Base-by-base conservation (phyloP, 768 basidiomycete genomes). In the Lentinula sp. region DNA sequence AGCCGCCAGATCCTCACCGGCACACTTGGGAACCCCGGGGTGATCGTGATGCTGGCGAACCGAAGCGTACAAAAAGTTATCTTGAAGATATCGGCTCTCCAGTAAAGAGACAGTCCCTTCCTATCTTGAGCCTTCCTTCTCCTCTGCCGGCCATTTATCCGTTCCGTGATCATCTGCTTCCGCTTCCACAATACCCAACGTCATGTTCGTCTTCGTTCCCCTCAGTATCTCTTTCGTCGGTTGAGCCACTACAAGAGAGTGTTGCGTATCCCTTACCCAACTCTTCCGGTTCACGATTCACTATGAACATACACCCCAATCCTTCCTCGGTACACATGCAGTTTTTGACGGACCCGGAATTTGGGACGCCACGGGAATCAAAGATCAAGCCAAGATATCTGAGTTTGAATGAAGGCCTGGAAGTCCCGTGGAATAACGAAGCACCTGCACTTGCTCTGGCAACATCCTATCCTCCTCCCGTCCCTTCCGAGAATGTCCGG, bases 21-120 rank as follows among this genome's bases (percentile, higher is more conserved):
- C 71, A 56, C 67, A 67, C 69, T 37, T 76, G 73, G 76, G 71
- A 74, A 37, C 74, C 73, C 59, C 67, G 70, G 28, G 73, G 76
- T 3, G 79, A 78, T 66, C 74, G 77, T 54, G 76, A 78, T 58
- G 75, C 77, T 9, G 77, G 77, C 13, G 76, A 78, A 65, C 75
- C 77, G 18, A 78, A 69, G 62, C 71, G 74, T 48, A 67, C 71
- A 3, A 66, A 66, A 32, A 69, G 67, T 60, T 72, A 68, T 61
- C 33, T 71, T 13, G 68, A 67, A 58, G 33, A 18, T 48, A 32
- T 55, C 49, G 61, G 37, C 61, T 62, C 56, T 1, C 49, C 59
- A 9, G 36, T 50, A 12, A 60, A 62, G 13, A 52, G 62, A 65
- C 59, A 49, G 57, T 57, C 63, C 63, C 59, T 63, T 59, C 61